Evolutionary conservation across 2,329 filamentous ascomycete genomes (phyloP), one percentile per base, ranked within the genome.

Genomic region (Talaromyces islandicus): DNA sequence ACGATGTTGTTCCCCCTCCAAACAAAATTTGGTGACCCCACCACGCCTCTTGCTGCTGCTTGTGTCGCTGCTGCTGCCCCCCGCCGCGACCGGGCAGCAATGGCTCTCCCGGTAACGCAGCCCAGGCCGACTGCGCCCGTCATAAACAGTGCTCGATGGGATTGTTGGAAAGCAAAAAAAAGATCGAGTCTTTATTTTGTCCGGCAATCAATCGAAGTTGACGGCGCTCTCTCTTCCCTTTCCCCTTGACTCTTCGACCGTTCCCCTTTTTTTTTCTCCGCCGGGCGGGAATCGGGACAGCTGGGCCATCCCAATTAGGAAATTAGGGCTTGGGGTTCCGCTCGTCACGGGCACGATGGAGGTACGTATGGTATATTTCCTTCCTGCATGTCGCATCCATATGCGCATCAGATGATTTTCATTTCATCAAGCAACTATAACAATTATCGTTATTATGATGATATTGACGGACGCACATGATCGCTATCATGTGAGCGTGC

Each of bases 21-120:
- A 50, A 41, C 55, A 61, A 58, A 61, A 61, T 58, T 61, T 61
- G 41, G 24, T 48, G 54, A 61, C 59, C 56, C 56, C 59, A 58
- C 59, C 43, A 58, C 35, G 10, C 35, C 48, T n/a, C 7, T 25
- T 17, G 25, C 48, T 52, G 48, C 48, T 27, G 48, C 24, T 52
- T 19, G 11, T 51, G 56, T 50, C 65, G 55, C 66, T 46, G 41
- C n/a, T 21, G 19, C 60, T 48, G 57, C 50, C 66, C 58, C 65
- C 61, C 65, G 58, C 60, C 56, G 60, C 62, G 27, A 58, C 46
- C 57, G 32, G 64, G 60, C 29, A 62, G 62, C 60, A 64, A 62
- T 56, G 50, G 71, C 65, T 71, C 67, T 68, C 68, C 64, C 68
- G 64, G 64, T 63, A 60, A 67, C 67, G 67, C 67, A 67, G 57